Evolutionary conservation across 2,329 filamentous ascomycete genomes (phyloP).

Genomic region (Dactylonectria estremocensis): DNA sequence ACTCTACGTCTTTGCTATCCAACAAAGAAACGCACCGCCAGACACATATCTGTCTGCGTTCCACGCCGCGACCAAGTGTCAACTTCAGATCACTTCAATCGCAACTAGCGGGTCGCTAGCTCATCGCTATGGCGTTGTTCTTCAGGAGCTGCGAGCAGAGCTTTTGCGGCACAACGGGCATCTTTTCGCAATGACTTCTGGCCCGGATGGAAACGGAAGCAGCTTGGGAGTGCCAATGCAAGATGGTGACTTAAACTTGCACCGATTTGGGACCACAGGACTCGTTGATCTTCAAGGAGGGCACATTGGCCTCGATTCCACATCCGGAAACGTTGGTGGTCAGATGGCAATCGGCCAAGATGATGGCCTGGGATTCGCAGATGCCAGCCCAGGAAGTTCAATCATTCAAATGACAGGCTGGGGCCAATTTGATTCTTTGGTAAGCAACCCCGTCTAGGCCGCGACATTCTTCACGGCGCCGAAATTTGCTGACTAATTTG

Average conservation of each 20-base stretch:
- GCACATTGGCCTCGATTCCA: slow-evolving; percentile 12
- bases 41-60: slow-evolving; percentile 52
- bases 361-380: slow-evolving; percentile 16
- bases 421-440: slow-evolving; percentile 44
- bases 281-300: slow-evolving; percentile 1
- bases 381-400: slow-evolving; percentile 28
- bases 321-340: neutral
- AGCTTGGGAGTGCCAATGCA: neutral
- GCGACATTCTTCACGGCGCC: neutral
- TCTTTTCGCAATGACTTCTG: slow-evolving; percentile 21
- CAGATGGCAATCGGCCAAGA: slow-evolving; percentile 18
- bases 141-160: slow-evolving; percentile 54
- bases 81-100: slow-evolving; percentile 56
- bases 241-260: neutral
- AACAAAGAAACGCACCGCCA: slow-evolving; percentile 49
- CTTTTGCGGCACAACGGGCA: slow-evolving; percentile 44
- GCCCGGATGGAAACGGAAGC: neutral
- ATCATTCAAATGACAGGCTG: slow-evolving; percentile 42
- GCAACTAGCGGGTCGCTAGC: slow-evolving; percentile 57
- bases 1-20: slow-evolving; percentile 62
- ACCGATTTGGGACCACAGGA: neutral
- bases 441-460: slow-evolving; percentile 6
- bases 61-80: slow-evolving; percentile 57
- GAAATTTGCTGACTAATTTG: neutral
- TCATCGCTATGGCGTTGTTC: slow-evolving; percentile 59